Conservation (phyloP, 2,329 filamentous ascomycete genomes). For the Sporothrix mexicana region DNA sequence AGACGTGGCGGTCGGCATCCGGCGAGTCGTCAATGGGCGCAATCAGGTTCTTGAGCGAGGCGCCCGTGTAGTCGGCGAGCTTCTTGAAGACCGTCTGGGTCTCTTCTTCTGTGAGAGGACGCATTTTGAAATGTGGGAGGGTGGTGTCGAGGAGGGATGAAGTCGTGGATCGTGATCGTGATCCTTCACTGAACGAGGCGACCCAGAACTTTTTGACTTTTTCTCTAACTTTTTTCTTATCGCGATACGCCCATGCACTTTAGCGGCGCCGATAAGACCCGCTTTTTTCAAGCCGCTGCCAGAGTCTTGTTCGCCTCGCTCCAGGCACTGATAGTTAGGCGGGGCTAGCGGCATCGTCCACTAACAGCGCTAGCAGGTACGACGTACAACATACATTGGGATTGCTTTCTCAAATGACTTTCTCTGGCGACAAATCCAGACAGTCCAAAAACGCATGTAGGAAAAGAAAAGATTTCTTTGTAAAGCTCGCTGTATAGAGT, state of each 20-base stretch:
- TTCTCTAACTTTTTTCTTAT: slow-evolving; percentile 32
- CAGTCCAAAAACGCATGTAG: too few relatives aligned
- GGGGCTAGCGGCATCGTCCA: slow-evolving; percentile 2
- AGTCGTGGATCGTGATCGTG: neutral
- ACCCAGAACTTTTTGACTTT: slow-evolving; percentile 17
- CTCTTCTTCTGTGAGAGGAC: slow-evolving; percentile 41
- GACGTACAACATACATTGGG: too few relatives aligned
- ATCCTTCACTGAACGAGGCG: too few relatives aligned
- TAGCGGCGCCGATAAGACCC: slow-evolving; percentile 27
- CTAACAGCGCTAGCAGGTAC: neutral
- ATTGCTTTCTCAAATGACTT: too few relatives aligned
- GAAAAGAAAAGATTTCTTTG: too few relatives aligned
- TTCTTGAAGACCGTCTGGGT: slow-evolving; percentile 78
- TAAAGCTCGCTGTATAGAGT: neutral
- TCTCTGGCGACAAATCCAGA: too few relatives aligned
- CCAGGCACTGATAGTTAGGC: neutral
- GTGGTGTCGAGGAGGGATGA: neutral
- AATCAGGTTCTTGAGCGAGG: slow-evolving; percentile 83
- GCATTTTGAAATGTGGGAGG: slow-evolving; percentile 34
- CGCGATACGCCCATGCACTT: slow-evolving; percentile 2
- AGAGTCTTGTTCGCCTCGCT: neutral
- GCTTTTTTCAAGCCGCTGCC: slow-evolving; percentile 5
- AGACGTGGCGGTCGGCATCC: slow-evolving; percentile 79
- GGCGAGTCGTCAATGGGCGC: slow-evolving; percentile 71
- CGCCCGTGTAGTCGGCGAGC: slow-evolving; percentile 90